Evolutionary conservation across 2,329 filamentous ascomycete genomes (phyloP).

Genomic region (Clonostachys solani): DNA sequence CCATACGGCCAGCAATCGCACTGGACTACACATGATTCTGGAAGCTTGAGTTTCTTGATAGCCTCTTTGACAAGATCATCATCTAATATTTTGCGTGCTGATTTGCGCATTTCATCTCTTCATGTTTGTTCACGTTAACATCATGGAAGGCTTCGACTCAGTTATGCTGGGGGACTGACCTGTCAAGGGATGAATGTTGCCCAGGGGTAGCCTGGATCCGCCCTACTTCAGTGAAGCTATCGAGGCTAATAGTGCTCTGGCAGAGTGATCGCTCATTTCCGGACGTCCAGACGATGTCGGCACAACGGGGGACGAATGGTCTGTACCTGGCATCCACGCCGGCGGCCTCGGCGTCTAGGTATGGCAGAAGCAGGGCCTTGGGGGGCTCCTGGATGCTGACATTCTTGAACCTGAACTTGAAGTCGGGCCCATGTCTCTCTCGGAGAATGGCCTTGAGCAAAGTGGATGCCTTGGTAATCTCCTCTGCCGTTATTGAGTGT

Average conservation of each 20-base stretch:
- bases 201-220: not conserved
- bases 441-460: not conserved
- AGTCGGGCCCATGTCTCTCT: not conserved
- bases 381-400: not conserved
- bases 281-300: not conserved
- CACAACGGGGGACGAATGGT: not conserved
- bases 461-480: not conserved
- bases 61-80: not conserved
- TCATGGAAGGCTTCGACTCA: too few relatives aligned
- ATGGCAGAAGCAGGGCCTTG: not conserved
- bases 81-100: not conserved
- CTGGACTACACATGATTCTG: not conserved
- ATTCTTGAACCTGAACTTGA: conserved; percentile 1
- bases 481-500: not conserved
- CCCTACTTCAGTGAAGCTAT: not conserved
- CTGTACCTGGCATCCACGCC: not conserved
- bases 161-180: not conserved
- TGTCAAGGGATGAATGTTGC: not conserved
- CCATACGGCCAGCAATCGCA: not conserved
- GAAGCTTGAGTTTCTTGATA: not conserved
- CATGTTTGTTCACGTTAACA: not conserved
- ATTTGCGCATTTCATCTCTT: not conserved
- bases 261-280: not conserved
- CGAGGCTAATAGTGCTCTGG: not conserved
- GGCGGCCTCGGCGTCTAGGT: not conserved